Base-by-base conservation (phyloP, 176 grass and related monocot genomes). In the Lolium rigidum region DNA sequence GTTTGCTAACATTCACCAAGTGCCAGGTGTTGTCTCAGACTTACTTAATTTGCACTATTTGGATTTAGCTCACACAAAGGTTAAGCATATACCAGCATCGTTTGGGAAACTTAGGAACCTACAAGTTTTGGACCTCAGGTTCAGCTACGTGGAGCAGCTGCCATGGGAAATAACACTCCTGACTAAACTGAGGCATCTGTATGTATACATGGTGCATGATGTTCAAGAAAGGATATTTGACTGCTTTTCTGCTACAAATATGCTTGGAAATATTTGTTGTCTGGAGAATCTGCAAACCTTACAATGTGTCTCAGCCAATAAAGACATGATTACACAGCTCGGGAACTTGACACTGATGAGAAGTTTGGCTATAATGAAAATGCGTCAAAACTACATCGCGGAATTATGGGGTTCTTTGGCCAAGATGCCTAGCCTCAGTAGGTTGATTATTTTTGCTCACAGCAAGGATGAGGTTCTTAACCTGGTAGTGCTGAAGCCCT, bases 161-260 rank as follows among this genome's bases (percentile, higher is more conserved):
- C 91, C 88, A 1, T 7, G 18, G 14, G 88, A 90, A 87, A 70
- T 93, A 51, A 77, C 60, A 35, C 22, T 57, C 80, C 35, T 93
- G 20, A 81, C 74, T 68, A 90, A 87, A 21, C 82, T 93, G n/a
- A 75, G 88, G 2, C 76, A 93, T 85, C 49, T 90, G 39, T 24
- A 82, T 17, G 77, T 72, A 1, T 59, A 22, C 10, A 6, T 41
- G 22, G 0, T 25, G 25, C 69, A 17, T 31, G 83, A 86, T 85
- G 0, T 86, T 81, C 83, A 77, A 61, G 6, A 43, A 69, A 85
- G 78, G 55, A 26, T 63, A 60, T 69, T 90, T 21, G 9, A 92
- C 50, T 83, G 38, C 43, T 43, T 81, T 0, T 15, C 47, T 54
- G 59, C 74, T 10, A 83, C 81, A 81, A 35, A 35, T 35, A 35